phyloP scores from a whole-genome alignment of 2,329 filamentous ascomycete genomes.

The Didymella segeticola region DNA sequence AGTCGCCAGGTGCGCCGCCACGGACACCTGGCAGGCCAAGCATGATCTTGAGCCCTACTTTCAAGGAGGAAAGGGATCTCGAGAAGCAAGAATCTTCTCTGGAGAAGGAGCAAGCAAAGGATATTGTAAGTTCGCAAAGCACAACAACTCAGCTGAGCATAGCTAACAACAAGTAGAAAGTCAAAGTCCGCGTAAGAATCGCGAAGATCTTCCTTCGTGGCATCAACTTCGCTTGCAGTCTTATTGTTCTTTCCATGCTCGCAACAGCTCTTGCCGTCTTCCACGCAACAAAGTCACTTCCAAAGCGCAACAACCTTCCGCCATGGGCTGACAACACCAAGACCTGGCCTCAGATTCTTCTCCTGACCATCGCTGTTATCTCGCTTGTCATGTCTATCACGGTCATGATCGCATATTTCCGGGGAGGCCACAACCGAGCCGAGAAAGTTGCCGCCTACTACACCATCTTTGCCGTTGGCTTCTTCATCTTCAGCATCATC shows the following conservation, averaged over 20 bases:
- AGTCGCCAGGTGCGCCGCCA: constrained; percentile 80
- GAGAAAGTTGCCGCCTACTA: constrained; percentile 97
- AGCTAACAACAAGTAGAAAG: constrained; percentile 70
- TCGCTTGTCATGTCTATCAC: constrained; percentile 80
- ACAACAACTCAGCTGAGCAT: background rate
- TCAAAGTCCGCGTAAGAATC: constrained; percentile 88
- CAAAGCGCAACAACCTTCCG: constrained; percentile 79
- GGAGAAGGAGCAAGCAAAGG: constrained; percentile 85
- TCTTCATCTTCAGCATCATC: constrained; percentile 90
- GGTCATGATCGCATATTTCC: constrained; percentile 86
- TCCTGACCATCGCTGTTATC: constrained; percentile 78
- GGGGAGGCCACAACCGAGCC: constrained; percentile 84
- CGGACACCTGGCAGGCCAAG: constrained; percentile 60
- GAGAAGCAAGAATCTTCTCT: constrained; percentile 84
- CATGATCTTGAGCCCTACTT: constrained; percentile 89
- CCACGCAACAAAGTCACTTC: constrained; percentile 79
- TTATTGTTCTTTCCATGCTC: constrained; percentile 92
- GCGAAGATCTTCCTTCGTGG: constrained; percentile 95
- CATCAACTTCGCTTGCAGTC: constrained; percentile 94
- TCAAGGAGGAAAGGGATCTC: constrained; percentile 82
- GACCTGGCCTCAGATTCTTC: constrained; percentile 86
- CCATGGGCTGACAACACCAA: constrained; percentile 83
- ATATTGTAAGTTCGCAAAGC: constrained; percentile 72
- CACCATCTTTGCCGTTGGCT: constrained; percentile 88
- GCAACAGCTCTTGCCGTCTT: constrained; percentile 90